phyloP scores from a whole-genome alignment of 257 asterid genomes.

The Solanum sparsipilum region DNA sequence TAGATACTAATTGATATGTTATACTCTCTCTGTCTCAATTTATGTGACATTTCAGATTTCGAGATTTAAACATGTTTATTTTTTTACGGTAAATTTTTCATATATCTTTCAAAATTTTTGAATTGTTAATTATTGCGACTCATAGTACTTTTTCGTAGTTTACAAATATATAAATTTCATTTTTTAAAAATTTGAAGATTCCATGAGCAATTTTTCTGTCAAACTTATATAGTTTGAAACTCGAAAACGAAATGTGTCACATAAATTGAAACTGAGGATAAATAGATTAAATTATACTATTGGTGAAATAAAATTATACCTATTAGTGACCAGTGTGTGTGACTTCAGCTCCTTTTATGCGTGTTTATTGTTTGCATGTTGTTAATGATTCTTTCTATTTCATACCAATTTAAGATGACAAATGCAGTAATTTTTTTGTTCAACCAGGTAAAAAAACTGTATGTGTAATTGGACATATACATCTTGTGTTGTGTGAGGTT shows the following conservation, averaged over 20 bases:
- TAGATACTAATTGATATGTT: neutral
- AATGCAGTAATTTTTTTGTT: neutral
- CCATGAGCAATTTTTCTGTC: neutral
- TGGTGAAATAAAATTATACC: neutral
- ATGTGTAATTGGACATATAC: neutral
- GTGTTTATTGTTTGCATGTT: neutral
- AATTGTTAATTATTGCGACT: too few relatives aligned
- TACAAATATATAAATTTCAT: too few relatives aligned
- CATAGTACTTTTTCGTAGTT: neutral
- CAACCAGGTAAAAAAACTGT: neutral
- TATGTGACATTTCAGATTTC: too few relatives aligned
- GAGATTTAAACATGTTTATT: too few relatives aligned
- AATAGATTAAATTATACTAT: neutral
- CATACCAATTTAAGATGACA: neutral
- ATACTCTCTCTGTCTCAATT: neutral
- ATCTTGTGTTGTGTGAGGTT: neutral
- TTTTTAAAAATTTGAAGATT: neutral
- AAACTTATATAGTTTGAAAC: neutral
- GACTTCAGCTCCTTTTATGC: neutral
- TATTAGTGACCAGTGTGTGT: neutral
- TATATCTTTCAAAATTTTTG: neutral
- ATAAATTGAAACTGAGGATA: neutral
- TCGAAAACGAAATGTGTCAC: neutral
- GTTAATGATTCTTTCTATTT: neutral
- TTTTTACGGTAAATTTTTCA: too few relatives aligned